Conservation (phyloP, 2,329 filamentous ascomycete species). For the Ophiocordyceps camponoti-rufipedis region DNA sequence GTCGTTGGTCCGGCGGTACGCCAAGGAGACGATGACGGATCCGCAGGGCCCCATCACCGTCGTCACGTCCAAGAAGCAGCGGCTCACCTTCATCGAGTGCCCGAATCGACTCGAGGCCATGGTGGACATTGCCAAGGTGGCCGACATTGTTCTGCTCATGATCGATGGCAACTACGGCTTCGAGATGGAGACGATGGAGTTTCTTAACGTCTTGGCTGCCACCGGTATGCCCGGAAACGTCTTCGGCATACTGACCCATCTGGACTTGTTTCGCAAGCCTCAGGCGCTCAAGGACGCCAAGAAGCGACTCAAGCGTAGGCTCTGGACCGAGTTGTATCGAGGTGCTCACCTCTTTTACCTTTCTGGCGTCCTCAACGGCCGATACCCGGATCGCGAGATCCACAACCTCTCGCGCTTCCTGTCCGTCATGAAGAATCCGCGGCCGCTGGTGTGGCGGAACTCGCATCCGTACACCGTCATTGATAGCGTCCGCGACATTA, state of each 20-base stretch:
- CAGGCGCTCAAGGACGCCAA: slow-evolving; percentile 85
- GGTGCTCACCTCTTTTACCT: slow-evolving; percentile 95
- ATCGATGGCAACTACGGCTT: slow-evolving; percentile 98
- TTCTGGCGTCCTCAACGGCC: slow-evolving; percentile 87
- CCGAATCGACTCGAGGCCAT: slow-evolving; percentile 93
- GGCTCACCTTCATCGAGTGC: slow-evolving; percentile 90
- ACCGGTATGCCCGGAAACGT: slow-evolving; percentile 98
- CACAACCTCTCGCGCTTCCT: slow-evolving; percentile 91
- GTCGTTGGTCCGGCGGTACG: slow-evolving; percentile 81
- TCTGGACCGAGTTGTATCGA: slow-evolving; percentile 95
- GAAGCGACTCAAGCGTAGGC: slow-evolving; percentile 84
- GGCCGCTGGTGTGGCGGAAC: slow-evolving; percentile 92
- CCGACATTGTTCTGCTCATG: slow-evolving; percentile 92
- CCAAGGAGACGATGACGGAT: slow-evolving; percentile 82
- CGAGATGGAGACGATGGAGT: slow-evolving; percentile 99
- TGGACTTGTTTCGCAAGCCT: slow-evolving; percentile 89
- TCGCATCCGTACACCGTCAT: slow-evolving; percentile 86
- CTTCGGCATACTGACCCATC: slow-evolving; percentile 88
- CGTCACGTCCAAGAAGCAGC: slow-evolving; percentile 87
- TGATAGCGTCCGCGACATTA: slow-evolving; percentile 89
- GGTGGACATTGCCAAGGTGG: slow-evolving; percentile 94
- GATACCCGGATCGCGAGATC: slow-evolving; percentile 91
- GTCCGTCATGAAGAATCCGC: slow-evolving; percentile 97
- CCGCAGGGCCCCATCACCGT: slow-evolving; percentile 88
- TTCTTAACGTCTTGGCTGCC: slow-evolving; percentile 79